phyloP scores from a whole-genome alignment of 2,329 filamentous ascomycete genomes.

The Alternaria sp. region DNA sequence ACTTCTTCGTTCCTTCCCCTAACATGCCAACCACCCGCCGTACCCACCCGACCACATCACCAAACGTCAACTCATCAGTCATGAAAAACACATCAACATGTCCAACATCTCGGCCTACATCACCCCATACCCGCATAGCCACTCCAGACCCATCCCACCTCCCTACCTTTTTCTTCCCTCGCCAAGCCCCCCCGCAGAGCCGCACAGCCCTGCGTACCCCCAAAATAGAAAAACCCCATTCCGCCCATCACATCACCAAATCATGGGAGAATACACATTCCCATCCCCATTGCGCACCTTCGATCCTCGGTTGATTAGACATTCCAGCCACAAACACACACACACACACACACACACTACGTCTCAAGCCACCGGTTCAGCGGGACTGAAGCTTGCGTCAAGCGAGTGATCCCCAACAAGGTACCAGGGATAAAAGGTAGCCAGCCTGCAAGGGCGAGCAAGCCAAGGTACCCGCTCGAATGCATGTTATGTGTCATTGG shows the following conservation, averaged over 20 bases:
- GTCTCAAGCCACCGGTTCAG: slow-evolving; percentile 1
- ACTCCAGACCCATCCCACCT: neutral
- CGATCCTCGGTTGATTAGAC: neutral
- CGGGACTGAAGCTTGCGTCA: neutral
- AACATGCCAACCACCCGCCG: neutral
- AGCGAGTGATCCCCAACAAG: slow-evolving; percentile 7
- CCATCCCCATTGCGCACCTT: slow-evolving; percentile 11
- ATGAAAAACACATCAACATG: neutral
- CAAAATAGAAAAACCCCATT: slow-evolving; percentile 11
- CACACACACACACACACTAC: no score
- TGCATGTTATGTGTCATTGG: slow-evolving; percentile 12
- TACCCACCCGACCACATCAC: neutral
- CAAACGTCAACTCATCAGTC: neutral
- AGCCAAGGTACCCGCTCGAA: slow-evolving; percentile 7
- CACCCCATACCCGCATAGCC: neutral
- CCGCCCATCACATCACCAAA: neutral
- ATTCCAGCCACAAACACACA: neutral
- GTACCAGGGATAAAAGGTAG: neutral
- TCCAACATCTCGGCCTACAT: neutral
- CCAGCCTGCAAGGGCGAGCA: neutral
- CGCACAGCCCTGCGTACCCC: slow-evolving; percentile 4
- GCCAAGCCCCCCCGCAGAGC: neutral
- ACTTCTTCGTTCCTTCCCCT: neutral
- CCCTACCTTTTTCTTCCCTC: no score
- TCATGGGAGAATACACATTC: slow-evolving; percentile 1